Evolutionary conservation across 805 yeast species (phyloP), one percentile per base, ranked within the genome.

Genomic region (Yamadazyma sp.): DNA sequence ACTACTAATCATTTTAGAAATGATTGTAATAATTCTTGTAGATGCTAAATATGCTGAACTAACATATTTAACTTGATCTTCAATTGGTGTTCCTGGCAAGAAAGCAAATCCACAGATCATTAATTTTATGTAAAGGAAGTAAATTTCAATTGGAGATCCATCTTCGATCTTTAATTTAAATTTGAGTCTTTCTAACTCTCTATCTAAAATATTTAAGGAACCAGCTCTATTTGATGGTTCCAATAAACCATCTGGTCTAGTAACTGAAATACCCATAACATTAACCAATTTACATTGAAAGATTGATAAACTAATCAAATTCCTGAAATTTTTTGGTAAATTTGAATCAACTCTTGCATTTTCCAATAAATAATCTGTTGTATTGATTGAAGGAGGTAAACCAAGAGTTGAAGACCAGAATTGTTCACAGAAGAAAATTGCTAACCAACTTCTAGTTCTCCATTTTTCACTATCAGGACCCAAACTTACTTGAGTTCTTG

Each of bases 381-480:
- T 82, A 39, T 80, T 86, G 47, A 86, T 74, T 4, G 87, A 79
- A 1, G 96, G 89, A 1, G 97, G 97, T 33, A 89, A 62, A 0
- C 97, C 97, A 29, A 88, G 60, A 23, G 80, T 77, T 9, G 94
- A 82, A 4, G 95, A 82, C 93, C 96, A 86, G 52, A 87, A 83
- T 48, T 88, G 94, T 53, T 88, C 96, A 30, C 86, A 73, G 52
- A 88, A 83, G 56, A 84, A 89, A 3, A 86, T 82, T 2, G 91
- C 88, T 19, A 87, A 63, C 97, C 97, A 89, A 1, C 95, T 78
- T 47, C 96, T 69, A 1, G 96, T 87, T 56, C 97, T 73, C 97
- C 96, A 89, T 52, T 80, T 81, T 48, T 86, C 96, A 4, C 96
- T 91, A 58, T 89, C 87, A 0, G 91, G 91, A 4, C 71, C 73